These are phyloP conservation scores for Entomophthora muscae DNA, from an alignment of 371 early-diverging fungal species.

Conservation along the genomic window DNA sequence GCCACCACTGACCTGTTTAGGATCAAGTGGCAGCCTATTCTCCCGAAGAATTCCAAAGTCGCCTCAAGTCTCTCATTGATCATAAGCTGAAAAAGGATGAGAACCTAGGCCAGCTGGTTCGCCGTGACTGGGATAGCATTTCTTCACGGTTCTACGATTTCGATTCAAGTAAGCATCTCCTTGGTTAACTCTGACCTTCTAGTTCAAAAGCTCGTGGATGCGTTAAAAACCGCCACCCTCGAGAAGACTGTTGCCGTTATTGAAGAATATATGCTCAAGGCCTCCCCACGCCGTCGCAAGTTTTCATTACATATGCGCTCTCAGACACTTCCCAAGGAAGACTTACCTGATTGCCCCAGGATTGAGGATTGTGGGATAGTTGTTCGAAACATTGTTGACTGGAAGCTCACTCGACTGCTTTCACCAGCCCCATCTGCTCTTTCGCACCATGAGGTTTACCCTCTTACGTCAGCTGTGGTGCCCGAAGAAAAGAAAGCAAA, in stretches of 20 bases:
- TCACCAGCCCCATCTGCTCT: background rate
- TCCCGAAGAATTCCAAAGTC: constrained; percentile 49
- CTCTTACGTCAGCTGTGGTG: background rate
- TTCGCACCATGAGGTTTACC: background rate
- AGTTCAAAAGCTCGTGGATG: background rate
- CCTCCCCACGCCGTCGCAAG: background rate
- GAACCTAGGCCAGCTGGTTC: constrained; percentile 58
- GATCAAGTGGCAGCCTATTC: constrained; percentile 39
- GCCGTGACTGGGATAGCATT: constrained; percentile 63
- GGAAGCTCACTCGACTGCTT: background rate
- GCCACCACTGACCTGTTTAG: constrained; percentile 11
- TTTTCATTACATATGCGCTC: constrained; percentile 4
- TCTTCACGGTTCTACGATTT: constrained; percentile 69
- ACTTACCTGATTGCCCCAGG: background rate
- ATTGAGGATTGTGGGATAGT: background rate
- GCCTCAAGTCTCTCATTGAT: constrained; percentile 47
- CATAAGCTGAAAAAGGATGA: constrained; percentile 70
- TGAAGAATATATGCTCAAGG: background rate
- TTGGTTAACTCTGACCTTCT: constrained; percentile 11
- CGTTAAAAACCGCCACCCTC: background rate
- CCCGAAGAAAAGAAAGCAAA: background rate
- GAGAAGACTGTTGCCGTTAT: background rate
- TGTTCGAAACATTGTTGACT: background rate
- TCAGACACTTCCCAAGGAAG: background rate
- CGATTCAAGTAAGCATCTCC: constrained; percentile 28